These are phyloP conservation scores for Byssochlamys sp. DNA, from an alignment of 2,329 filamentous ascomycete genomes.

Conservation along the genomic window DNA sequence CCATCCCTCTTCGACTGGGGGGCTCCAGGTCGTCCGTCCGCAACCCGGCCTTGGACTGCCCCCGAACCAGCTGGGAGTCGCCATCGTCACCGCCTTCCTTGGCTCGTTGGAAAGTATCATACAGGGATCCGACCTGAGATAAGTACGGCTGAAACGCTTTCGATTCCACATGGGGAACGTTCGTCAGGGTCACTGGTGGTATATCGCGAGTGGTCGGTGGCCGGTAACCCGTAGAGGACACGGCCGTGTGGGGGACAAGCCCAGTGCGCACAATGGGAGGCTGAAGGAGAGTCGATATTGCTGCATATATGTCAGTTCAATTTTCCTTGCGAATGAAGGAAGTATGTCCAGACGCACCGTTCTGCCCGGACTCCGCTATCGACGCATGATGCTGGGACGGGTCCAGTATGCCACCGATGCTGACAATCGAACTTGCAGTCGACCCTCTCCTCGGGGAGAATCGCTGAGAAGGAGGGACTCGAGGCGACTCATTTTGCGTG, in stretches of 20 bases:
- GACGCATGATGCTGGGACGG: constrained; percentile 51
- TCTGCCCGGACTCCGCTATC: constrained; percentile 67
- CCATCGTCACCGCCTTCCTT: constrained; percentile 66
- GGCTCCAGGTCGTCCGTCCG: constrained; percentile 43
- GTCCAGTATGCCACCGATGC: constrained; percentile 75
- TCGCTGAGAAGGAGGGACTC: constrained; percentile 22
- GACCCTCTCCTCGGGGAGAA: constrained; percentile 58
- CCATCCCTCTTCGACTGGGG: constrained; percentile 29
- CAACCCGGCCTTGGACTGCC: constrained; percentile 28
- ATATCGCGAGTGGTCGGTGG: constrained; percentile 82
- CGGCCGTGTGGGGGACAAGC: constrained; percentile 66
- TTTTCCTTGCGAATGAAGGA: background rate
- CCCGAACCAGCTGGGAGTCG: constrained; percentile 37
- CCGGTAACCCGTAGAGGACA: constrained; percentile 60
- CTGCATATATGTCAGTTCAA: constrained; percentile 33
- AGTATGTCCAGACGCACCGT: constrained; percentile 48
- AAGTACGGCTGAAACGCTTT: constrained; percentile 78
- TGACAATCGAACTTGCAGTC: constrained; percentile 76
- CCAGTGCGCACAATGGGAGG: constrained; percentile 83
- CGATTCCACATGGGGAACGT: constrained; percentile 70
- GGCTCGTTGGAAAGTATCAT: constrained; percentile 77
- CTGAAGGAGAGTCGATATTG: constrained; percentile 88
- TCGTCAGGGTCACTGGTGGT: constrained; percentile 81
- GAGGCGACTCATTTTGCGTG: constrained; percentile 28
- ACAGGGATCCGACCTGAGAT: constrained; percentile 72